phyloP scores from a whole-genome alignment of 2,329 filamentous ascomycete genomes.

The Alternaria atra region DNA sequence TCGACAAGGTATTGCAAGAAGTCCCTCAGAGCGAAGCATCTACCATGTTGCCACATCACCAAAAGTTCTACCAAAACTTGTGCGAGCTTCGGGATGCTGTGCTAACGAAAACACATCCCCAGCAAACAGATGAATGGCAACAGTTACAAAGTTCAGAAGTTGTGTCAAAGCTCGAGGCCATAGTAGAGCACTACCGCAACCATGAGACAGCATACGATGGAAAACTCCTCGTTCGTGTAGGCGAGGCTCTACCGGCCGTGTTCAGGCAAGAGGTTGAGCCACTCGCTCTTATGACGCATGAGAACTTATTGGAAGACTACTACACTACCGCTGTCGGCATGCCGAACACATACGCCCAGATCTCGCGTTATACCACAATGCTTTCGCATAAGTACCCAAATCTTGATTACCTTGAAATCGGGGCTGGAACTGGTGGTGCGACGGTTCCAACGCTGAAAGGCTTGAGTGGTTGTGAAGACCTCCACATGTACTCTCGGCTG shows the following conservation, averaged over 20 bases:
- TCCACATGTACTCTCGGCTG: constrained; percentile 14
- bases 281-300: constrained; percentile 24
- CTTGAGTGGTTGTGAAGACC: constrained; percentile 9
- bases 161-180: constrained; percentile 5
- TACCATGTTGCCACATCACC: constrained; percentile 23
- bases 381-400: constrained; percentile 27
- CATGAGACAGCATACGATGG: constrained; percentile 22
- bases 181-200: constrained; percentile 19
- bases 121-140: constrained; percentile 26
- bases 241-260: constrained; percentile 20
- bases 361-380: constrained; percentile 17
- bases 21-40: constrained; percentile 2
- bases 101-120: constrained; percentile 12
- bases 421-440: constrained; percentile 26
- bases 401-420: constrained; percentile 27
- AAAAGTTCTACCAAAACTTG: constrained; percentile 18
- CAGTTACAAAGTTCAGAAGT: constrained; percentile 11
- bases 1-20: constrained; percentile 16
- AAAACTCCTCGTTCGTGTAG: constrained; percentile 22
- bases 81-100: constrained; percentile 14
- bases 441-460: constrained; percentile 22
- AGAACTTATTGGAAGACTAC: constrained; percentile 25
- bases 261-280: constrained; percentile 25
- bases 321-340: constrained; percentile 25
- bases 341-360: constrained; percentile 28